A percentile compares a stretch with the other conserved stretches of the same genome.
These are phyloP conservation scores for Tetradesmus obliquus DNA, from an alignment of 139 green algal species.

Conservation along the genomic window DNA sequence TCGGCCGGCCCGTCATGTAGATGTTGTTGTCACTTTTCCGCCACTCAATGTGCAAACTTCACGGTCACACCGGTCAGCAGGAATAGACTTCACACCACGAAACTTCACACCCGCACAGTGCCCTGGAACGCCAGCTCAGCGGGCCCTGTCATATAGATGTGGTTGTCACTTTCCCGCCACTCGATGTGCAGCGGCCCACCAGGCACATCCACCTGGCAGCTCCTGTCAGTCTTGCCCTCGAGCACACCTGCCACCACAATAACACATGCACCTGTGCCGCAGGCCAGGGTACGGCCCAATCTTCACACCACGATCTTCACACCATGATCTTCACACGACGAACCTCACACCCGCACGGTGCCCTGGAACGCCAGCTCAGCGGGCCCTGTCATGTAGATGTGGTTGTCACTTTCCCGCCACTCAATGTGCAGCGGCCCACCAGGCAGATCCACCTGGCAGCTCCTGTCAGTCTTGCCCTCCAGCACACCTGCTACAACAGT, in stretches of 20 bases:
- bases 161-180: slow-evolving; percentile 91
- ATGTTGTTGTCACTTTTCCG: slow-evolving; percentile 88
- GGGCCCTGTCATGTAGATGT: slow-evolving; percentile 98
- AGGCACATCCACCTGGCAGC: slow-evolving; percentile 92
- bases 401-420: slow-evolving; percentile 92
- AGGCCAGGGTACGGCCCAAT: slow-evolving; percentile 87
- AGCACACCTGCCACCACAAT: slow-evolving; percentile 49
- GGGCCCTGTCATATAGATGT: slow-evolving; percentile 98
- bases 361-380: slow-evolving; percentile 92
- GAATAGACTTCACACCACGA: too few relatives aligned
- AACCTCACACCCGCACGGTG: slow-evolving; percentile 1
- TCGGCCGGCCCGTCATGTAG: slow-evolving; percentile 99
- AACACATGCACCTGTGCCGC: slow-evolving; percentile 97
- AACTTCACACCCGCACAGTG: not conserved
- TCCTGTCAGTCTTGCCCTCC: slow-evolving; percentile 87
- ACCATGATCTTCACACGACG: not conserved
- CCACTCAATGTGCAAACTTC: slow-evolving; percentile 95
- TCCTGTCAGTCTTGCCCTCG: slow-evolving; percentile 69
- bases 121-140: slow-evolving; percentile 91
- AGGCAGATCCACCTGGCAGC: slow-evolving; percentile 92
- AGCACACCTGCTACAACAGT: slow-evolving; percentile 97
- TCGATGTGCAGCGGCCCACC: slow-evolving; percentile 96
- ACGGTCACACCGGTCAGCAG: too few relatives aligned
- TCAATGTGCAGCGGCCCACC: slow-evolving; percentile 97
- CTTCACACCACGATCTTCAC: too few relatives aligned